Conservation (phyloP, 106 monocot species). For the Ottelia alismoides region DNA sequence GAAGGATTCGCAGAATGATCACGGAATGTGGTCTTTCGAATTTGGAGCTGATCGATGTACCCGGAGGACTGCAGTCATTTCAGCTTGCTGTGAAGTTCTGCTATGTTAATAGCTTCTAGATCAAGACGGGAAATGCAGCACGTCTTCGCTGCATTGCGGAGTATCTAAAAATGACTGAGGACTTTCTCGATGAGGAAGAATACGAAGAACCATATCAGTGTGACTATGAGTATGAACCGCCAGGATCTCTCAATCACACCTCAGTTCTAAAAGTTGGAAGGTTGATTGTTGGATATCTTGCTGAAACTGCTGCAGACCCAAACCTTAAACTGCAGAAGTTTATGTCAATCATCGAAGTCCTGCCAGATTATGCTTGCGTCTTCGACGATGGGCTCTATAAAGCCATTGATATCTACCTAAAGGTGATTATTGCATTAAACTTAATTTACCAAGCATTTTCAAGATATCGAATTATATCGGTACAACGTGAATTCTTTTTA, state of each 20-base stretch:
- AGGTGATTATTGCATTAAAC: slow-evolving; percentile 46
- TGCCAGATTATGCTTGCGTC: slow-evolving; percentile 85
- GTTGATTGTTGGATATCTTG: slow-evolving; percentile 80
- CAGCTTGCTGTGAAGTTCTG: slow-evolving; percentile 78
- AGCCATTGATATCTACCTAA: slow-evolving; percentile 85
- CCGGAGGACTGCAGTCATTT: slow-evolving; percentile 55
- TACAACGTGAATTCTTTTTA: neutral
- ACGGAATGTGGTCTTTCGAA: slow-evolving; percentile 44
- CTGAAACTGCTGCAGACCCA: slow-evolving; percentile 88
- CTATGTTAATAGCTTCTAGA: slow-evolving; percentile 63
- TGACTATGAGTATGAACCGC: slow-evolving; percentile 59
- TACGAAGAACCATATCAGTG: slow-evolving; percentile 41
- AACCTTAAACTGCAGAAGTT: slow-evolving; percentile 70
- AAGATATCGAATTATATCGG: neutral
- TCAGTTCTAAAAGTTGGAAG: slow-evolving; percentile 76
- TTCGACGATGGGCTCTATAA: slow-evolving; percentile 87
- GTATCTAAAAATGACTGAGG: slow-evolving; percentile 89
- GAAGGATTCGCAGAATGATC: slow-evolving; percentile 69
- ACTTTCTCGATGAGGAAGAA: slow-evolving; percentile 66
- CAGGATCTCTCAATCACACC: slow-evolving; percentile 43
- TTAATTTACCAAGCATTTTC: neutral
- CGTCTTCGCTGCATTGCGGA: slow-evolving; percentile 59
- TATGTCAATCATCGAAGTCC: slow-evolving; percentile 66
- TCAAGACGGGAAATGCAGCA: slow-evolving; percentile 46
- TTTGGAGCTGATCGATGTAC: slow-evolving; percentile 55